Evolutionary conservation across 495 filamentous ascomycete species (phyloP).

Genomic region (Neurospora sp.): DNA sequence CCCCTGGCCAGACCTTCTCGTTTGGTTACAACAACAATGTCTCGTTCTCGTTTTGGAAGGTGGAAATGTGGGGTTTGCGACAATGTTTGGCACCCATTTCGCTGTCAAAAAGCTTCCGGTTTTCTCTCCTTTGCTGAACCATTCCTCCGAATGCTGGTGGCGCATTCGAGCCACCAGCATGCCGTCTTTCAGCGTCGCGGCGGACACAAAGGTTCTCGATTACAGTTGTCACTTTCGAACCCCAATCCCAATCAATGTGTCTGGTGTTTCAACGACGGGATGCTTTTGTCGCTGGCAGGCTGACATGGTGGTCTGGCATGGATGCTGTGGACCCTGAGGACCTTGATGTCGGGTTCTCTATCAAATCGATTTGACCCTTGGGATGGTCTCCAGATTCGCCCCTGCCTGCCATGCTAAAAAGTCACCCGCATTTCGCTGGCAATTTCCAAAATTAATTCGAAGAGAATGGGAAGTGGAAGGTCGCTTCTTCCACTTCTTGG

Average conservation of each 20-base stretch:
- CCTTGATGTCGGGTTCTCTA: not conserved
- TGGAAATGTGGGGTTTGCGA: not conserved
- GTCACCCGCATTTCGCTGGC: no score
- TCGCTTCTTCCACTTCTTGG: no score
- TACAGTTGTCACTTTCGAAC: not conserved
- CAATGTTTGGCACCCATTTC: not conserved
- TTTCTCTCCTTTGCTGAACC: not conserved
- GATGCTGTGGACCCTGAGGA: not conserved
- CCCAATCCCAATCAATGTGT: no score
- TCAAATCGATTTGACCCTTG: not conserved
- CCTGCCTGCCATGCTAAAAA: no score
- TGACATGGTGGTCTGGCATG: not conserved
- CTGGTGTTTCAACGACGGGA: not conserved
- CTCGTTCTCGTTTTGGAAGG: conserved; percentile 1
- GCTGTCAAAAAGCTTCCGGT: not conserved
- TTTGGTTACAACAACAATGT: not conserved
- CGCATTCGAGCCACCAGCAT: not conserved
- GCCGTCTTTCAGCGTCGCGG: not conserved
- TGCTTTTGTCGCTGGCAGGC: not conserved
- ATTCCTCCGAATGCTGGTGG: no score
- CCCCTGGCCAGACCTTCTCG: not conserved
- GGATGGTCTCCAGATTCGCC: no score
- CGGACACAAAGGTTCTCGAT: not conserved
- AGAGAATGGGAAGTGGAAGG: no score
- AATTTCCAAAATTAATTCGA: no score